Percentiles rank a stretch among this genome's conserved stretches.
Evolutionary conservation across 371 early-diverging fungal species (phyloP).

Genomic region (Syncephalastrum contaminatum): DNA sequence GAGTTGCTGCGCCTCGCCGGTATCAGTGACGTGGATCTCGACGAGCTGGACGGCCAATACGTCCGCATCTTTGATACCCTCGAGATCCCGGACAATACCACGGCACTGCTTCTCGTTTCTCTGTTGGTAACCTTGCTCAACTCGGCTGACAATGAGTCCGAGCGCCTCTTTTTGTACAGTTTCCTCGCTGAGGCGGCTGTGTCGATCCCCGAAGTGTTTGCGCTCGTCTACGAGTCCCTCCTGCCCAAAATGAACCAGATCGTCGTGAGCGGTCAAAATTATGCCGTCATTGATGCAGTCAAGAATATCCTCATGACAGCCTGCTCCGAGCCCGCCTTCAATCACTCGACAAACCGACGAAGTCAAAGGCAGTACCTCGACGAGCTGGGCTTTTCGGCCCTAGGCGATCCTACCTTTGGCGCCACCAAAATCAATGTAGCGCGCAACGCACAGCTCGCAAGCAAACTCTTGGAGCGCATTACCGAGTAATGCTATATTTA

Average conservation of each 20-base stretch:
- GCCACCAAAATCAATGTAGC: constrained; percentile 44
- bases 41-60: constrained; percentile 51
- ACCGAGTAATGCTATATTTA: constrained; percentile 31
- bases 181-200: constrained; percentile 79
- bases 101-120: constrained; percentile 72
- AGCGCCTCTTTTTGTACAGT: constrained; percentile 79
- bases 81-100: constrained; percentile 70
- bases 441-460: constrained; percentile 53
- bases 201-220: constrained; percentile 73
- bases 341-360: constrained; percentile 35
- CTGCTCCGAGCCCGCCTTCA: constrained; percentile 60
- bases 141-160: constrained; percentile 80
- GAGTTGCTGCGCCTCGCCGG: constrained; percentile 65
- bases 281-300: constrained; percentile 71
- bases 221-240: constrained; percentile 74
- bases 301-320: constrained; percentile 75
- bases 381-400: constrained; percentile 51
- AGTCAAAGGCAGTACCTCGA: constrained; percentile 57
- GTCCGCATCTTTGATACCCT: constrained; percentile 66
- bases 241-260: constrained; percentile 80
- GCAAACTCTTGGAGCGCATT: constrained; percentile 58
- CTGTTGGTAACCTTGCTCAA: constrained; percentile 81
- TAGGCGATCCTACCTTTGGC: constrained; percentile 45
- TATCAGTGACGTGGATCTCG: constrained; percentile 51
- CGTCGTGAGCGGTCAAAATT: constrained; percentile 66